Percentiles rank a stretch among this genome's conserved stretches.
phyloP scores from a whole-genome alignment of 305 asterid genomes.

The Ilex paraguariensis region DNA sequence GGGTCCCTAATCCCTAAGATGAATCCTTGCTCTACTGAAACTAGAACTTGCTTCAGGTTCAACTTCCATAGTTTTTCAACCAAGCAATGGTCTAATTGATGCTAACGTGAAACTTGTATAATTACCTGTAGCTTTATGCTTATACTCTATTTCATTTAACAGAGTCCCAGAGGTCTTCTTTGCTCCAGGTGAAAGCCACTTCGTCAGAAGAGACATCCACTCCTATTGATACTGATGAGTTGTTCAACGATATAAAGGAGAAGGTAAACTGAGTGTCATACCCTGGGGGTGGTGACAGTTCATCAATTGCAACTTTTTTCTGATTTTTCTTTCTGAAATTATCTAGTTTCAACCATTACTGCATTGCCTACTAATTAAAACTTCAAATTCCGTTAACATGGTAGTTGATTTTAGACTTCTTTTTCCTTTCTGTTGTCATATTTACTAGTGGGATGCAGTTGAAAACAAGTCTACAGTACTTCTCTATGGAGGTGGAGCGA shows the following conservation, averaged over 20 bases:
- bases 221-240: conserved; percentile 32
- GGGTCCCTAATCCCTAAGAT: no score
- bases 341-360: background rate
- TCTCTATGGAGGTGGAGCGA: conserved; percentile 78
- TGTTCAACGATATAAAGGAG: conserved; percentile 42
- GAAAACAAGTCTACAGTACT: conserved; percentile 85
- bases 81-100: background rate
- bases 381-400: no score
- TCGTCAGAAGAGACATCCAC: conserved; percentile 42
- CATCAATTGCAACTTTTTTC: background rate
- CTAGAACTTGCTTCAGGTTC: background rate
- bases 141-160: conserved; percentile 18
- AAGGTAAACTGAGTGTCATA: conserved; percentile 25
- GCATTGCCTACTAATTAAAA: background rate
- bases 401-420: background rate
- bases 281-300: background rate
- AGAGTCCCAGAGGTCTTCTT: conserved; percentile 41
- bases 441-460: conserved; percentile 84
- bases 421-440: background rate
- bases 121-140: conserved; percentile 5
- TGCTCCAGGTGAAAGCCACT: conserved; percentile 39
- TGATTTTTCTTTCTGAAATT: background rate
- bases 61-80: background rate
- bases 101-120: no score
- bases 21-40: background rate